Conservation (phyloP, 495 filamentous ascomycete species). For the Neurospora terricola region DNA sequence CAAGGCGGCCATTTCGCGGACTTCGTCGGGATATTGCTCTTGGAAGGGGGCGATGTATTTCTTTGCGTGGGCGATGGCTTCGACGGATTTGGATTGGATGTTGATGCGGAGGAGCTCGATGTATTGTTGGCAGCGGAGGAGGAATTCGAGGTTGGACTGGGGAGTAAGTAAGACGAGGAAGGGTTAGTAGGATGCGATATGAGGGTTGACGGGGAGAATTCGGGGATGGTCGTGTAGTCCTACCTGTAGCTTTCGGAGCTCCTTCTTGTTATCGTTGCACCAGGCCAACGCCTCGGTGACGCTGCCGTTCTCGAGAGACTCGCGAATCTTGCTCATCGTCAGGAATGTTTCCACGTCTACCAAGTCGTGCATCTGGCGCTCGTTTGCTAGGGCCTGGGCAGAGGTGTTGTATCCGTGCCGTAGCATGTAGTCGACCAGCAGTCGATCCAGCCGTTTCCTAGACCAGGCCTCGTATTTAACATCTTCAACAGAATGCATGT, state of each 20-base stretch:
- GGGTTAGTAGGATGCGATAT: conserved; percentile 16
- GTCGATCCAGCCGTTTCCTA: conserved; percentile 63
- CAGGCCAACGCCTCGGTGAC: conserved; percentile 73
- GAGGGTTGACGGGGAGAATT: not conserved
- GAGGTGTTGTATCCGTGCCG: conserved; percentile 73
- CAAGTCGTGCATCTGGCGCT: conserved; percentile 56
- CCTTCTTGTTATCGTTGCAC: conserved; percentile 87
- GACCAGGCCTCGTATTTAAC: conserved; percentile 93
- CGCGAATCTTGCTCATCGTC: conserved; percentile 64
- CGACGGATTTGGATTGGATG: conserved; percentile 48
- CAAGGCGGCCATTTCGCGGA: conserved; percentile 66
- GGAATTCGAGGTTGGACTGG: conserved; percentile 82
- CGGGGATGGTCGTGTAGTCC: conserved; percentile 11
- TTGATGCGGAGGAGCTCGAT: conserved; percentile 74
- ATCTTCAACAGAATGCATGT: conserved; percentile 74
- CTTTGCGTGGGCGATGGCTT: conserved; percentile 71
- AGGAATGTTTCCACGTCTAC: conserved; percentile 88
- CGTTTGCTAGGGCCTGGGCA: conserved; percentile 60
- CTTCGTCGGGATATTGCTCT: conserved; percentile 57
- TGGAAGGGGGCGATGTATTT: conserved; percentile 63
- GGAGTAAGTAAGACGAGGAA: not conserved
- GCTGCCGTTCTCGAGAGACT: conserved; percentile 58
- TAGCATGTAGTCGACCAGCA: conserved; percentile 84
- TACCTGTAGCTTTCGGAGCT: conserved; percentile 74
- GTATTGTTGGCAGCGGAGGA: conserved; percentile 90